Base-by-base conservation (phyloP, 208 protist genomes). In the Crithidia thermophila region DNA sequence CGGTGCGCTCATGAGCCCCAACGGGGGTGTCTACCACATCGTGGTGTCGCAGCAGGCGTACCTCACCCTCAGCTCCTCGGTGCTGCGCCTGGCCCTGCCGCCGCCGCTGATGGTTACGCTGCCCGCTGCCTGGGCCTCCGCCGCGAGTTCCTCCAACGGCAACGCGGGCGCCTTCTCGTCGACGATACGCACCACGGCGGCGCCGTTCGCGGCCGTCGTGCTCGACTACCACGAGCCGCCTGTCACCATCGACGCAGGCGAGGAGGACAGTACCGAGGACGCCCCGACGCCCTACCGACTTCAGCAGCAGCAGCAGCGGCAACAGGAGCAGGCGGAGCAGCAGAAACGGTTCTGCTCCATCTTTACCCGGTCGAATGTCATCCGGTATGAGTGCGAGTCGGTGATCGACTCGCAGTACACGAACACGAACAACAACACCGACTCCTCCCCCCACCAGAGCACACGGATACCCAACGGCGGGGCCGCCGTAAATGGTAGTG, bases 21-120 rank as follows among this genome's bases (percentile, higher is more conserved):
- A 55, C 21, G 52, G 64, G 9, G 64, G 64, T 8, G 64, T 61
- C 13, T 70, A 70, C 43, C 64, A 70, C 64, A 36, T 70, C 52
- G 64, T 70, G 9, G 50, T 55, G 5, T 70, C 64, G 6, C 36
- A 49, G 14, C 52, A 55, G 14, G 64, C 64, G 9, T 55, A 20
- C 0, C 37, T 70, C 10, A 33, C 34, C 37, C 39, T 70, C 52
- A 52, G 52, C 18, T 59, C 53, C 28, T 70, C 64, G 9, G 52
- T 62, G 52, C 64, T 70, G 52, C 60, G 37, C 33, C 49, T 77
- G 39, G 56, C 62, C 0, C 40, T 70, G 56, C 61, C 71, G 1
- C 39, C 62, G 25, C 53, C 37, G 52, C 27, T 62, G 42, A 40
- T 45, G 40, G 6, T 62, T 9, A 34, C 39, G 8, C 4, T 51